Evolutionary conservation across 352 stramenopile genomes (phyloP), one percentile per base, ranked within the genome.

Genomic region (Globisporangium polare): DNA sequence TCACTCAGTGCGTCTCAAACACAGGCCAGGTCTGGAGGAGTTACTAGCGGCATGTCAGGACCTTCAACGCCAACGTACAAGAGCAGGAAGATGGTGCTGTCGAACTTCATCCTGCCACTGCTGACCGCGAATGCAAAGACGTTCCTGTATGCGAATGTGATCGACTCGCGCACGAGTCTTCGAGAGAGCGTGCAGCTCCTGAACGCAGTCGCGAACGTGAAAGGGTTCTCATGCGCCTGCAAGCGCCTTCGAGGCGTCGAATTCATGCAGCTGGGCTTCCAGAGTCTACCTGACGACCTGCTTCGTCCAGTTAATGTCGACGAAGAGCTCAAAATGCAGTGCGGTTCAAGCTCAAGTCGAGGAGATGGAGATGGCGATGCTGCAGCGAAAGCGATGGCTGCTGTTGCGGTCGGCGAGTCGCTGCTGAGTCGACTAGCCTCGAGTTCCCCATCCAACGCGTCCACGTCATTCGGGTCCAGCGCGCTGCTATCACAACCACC

Each of bases 121-220:
- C 53, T 91, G 39, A 85, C 74, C 1, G 67, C 75, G 13, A 91
- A 89, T 51, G 69, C 78, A 0, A 78, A 78, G 63, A 84, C 74
- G 5, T 92, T 89, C 42, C 27, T 89, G 15, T 88, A 89, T 49
- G 73, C 67, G 26, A 88, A 88, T 43, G 75, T 90, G 8, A 88
- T 89, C 55, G 80, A 92, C 62, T 90, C 76, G 13, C 76, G 82
- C 31, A 64, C 79, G 10, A 90, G 72, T 68, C 66, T 90, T 10
- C 68, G 75, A 18, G 80, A 92, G 53, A 80, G 74, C 42, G 78
- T 88, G 29, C 68, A 80, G 35, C 72, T 92, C 59, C 61, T 90
- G 13, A 83, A 89, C 54, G 73, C 72, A n/a, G 73, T 87, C 17
- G 76, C 75, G 5, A 87, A 84, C 20, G 51, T 92, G n/a, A 75